These are phyloP conservation scores for Rhizopogon roseolus DNA, from an alignment of 768 basidiomycete genomes.

Conservation along the genomic window DNA sequence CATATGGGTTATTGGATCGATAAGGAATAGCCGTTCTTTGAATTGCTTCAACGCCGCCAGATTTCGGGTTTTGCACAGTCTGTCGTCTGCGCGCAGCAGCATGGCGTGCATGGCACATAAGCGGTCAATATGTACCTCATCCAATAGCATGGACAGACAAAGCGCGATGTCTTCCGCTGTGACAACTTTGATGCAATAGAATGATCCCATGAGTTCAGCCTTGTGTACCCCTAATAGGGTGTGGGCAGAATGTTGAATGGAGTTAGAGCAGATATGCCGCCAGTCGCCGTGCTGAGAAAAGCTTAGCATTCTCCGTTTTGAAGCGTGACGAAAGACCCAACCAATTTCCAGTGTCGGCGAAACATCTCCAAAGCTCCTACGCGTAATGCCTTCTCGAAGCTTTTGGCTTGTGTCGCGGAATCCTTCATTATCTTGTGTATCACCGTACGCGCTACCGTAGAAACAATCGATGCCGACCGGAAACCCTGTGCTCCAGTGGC, in stretches of 20 bases:
- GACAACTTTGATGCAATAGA: constrained; percentile 22
- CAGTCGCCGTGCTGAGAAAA: constrained; percentile 12
- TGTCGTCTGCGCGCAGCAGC: constrained; percentile 25
- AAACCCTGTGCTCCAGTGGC: constrained; percentile 1
- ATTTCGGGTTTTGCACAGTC: constrained; percentile 24
- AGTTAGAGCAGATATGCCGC: background rate
- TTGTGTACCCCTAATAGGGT: constrained; percentile 20
- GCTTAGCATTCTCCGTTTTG: background rate
- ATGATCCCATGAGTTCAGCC: constrained; percentile 27
- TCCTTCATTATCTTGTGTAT: constrained; percentile 1
- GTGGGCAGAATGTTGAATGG: constrained; percentile 1
- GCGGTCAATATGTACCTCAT: constrained; percentile 17
- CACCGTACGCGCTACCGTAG: background rate
- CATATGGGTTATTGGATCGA: constrained; percentile 9
- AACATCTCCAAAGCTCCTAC: constrained; percentile 5
- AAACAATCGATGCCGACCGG: constrained; percentile 1
- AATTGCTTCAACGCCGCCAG: constrained; percentile 15
- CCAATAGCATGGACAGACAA: constrained; percentile 22
- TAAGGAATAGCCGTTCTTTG: constrained; percentile 9
- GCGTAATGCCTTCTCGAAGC: constrained; percentile 5
- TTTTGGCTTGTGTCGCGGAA: background rate
- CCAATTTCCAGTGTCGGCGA: constrained; percentile 9
- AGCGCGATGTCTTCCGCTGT: constrained; percentile 21
- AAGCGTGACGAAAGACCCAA: background rate
- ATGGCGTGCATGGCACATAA: constrained; percentile 32